Evolutionary conservation across 495 filamentous ascomycete genomes (phyloP).

Genomic region (Tuber microsphaerosporum): DNA sequence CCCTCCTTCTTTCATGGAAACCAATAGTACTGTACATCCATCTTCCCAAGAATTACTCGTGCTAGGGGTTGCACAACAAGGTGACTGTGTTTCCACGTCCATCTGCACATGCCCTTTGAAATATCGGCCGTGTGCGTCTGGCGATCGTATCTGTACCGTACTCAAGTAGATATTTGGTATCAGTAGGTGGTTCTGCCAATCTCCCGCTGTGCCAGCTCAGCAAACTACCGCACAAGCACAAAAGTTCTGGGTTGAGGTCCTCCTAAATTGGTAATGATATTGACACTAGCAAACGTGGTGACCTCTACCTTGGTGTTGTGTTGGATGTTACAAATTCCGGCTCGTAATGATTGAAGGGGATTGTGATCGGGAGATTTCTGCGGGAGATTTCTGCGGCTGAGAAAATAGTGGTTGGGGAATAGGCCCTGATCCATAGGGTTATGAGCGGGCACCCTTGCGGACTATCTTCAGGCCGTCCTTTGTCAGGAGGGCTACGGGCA

Average conservation of each 20-base stretch:
- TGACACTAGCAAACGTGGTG: neutral
- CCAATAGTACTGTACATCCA: neutral
- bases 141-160: neutral
- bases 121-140: neutral
- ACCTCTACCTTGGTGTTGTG: neutral
- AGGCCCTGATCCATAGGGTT: neutral
- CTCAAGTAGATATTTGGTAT: neutral
- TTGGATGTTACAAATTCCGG: neutral
- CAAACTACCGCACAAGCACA: neutral
- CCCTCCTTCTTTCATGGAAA: neutral
- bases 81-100: slow-evolving; percentile 3
- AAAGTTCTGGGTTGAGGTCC: neutral
- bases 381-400: neutral
- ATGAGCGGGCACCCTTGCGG: neutral
- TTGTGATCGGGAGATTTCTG: neutral
- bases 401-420: neutral
- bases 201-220: neutral
- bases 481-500: neutral
- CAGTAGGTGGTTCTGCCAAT: neutral
- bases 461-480: neutral
- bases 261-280: neutral
- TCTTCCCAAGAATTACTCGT: neutral
- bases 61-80: neutral
- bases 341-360: neutral
- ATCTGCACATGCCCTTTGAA: neutral